These are phyloP conservation scores for Fusarium tjaetaba DNA, from an alignment of 2,329 filamentous ascomycete genomes.

Conservation along the genomic window DNA sequence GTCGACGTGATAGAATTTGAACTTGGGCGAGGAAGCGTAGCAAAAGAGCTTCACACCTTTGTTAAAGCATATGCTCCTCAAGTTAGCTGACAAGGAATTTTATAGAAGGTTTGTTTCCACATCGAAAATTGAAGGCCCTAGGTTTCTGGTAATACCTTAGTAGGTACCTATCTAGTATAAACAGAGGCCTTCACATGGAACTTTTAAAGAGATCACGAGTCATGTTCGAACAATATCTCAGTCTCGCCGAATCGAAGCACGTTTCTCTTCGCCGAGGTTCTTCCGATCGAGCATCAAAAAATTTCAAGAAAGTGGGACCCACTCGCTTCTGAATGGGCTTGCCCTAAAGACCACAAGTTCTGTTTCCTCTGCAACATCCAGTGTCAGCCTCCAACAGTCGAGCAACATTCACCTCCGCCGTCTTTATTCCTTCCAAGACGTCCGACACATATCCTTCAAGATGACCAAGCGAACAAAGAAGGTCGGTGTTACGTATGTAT, in stretches of 20 bases:
- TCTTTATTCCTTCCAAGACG: constrained; percentile 48
- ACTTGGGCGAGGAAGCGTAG: background rate
- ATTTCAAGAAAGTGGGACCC: constrained; percentile 39
- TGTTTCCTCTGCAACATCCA: constrained; percentile 43
- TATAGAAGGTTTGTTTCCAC: background rate
- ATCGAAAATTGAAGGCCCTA: background rate
- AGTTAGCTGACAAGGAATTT: background rate
- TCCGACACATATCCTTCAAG: constrained; percentile 64
- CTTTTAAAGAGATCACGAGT: constrained; percentile 5
- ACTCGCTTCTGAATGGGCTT: constrained; percentile 51
- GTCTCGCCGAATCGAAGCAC: background rate
- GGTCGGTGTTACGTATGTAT: constrained; percentile 85
- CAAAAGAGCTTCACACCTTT: background rate
- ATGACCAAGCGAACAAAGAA: constrained; percentile 97
- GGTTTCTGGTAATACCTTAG: background rate
- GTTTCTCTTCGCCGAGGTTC: constrained; percentile 70
- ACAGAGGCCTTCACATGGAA: background rate
- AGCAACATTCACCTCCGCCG: constrained; percentile 46
- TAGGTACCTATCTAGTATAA: background rate
- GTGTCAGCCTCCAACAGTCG: constrained; percentile 45
- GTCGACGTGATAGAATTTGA: background rate
- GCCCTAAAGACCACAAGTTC: constrained; percentile 55
- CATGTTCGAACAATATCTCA: background rate
- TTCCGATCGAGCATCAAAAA: constrained; percentile 49
- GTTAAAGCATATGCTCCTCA: background rate